Percentiles rank a stretch among this genome's conserved stretches.
These are phyloP conservation scores for Erodium trifolium DNA, from an alignment of 441 rosid genomes.

Conservation along the genomic window DNA sequence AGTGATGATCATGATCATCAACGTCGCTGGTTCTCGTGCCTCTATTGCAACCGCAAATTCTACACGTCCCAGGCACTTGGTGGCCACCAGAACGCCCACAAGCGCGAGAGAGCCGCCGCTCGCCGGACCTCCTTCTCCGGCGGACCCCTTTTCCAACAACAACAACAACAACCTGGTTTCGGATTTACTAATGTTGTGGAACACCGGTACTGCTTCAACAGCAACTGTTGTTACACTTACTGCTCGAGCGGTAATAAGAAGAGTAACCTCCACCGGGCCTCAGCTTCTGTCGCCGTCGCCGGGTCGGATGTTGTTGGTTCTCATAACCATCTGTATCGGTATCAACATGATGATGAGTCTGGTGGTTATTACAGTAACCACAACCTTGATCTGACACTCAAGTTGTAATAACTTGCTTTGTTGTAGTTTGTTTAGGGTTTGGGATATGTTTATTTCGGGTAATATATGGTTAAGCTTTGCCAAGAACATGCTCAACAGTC, in stretches of 20 bases:
- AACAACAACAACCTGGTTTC: background rate
- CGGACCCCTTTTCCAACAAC: constrained; percentile 3
- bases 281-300: too few species aligned
- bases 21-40: constrained; percentile 29
- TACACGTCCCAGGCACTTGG: constrained; percentile 93
- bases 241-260: too few species aligned
- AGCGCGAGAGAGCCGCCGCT: constrained; percentile 81
- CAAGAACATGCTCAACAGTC: too few species aligned
- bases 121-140: constrained; percentile 37
- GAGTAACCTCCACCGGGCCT: too few species aligned
- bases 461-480: too few species aligned
- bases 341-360: background rate
- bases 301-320: too few species aligned
- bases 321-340: background rate
- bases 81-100: constrained; percentile 96
- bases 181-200: too few species aligned
- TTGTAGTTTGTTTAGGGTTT: too few species aligned
- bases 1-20: background rate
- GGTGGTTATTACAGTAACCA: background rate
- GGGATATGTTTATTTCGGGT: too few species aligned
- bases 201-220: too few species aligned
- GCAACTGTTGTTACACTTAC: too few species aligned
- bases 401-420: background rate
- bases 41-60: constrained; percentile 80
- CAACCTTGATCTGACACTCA: background rate